Conservation (phyloP, 2,329 filamentous ascomycete species). For the Neonectria neomacrospora region DNA sequence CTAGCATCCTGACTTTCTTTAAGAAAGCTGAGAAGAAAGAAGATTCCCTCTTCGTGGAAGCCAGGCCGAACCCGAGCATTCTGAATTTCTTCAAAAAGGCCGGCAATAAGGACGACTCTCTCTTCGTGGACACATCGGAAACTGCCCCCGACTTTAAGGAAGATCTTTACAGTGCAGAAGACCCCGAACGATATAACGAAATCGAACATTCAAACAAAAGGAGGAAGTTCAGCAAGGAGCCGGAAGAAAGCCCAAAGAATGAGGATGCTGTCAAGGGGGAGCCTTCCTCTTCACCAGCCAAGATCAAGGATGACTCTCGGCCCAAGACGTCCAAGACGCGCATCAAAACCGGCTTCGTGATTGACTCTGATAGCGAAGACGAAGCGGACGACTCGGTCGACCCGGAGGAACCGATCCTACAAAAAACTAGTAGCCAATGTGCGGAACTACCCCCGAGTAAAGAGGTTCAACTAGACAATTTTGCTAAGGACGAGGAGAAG, state of each 20-base stretch:
- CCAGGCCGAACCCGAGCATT: conserved; percentile 69
- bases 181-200: conserved; percentile 48
- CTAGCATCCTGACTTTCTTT: conserved; percentile 80
- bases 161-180: conserved; percentile 45
- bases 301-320: conserved; percentile 38
- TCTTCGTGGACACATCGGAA: conserved; percentile 58
- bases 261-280: conserved; percentile 38
- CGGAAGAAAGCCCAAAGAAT: conserved; percentile 8
- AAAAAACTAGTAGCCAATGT: conserved; percentile 34
- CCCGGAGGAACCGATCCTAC: conserved; percentile 11
- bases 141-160: conserved; percentile 36
- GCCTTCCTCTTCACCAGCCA: conserved; percentile 45
- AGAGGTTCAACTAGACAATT: conserved; percentile 35
- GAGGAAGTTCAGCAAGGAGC: conserved; percentile 44
- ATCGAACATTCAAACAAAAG: conserved; percentile 48
- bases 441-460: conserved; percentile 36
- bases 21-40: conserved; percentile 73
- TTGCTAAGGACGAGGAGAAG: conserved; percentile 39
- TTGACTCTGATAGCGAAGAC: conserved; percentile 72
- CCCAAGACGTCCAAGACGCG: conserved; percentile 38
- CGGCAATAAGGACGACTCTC: conserved; percentile 66
- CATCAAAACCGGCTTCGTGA: conserved; percentile 68
- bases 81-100: conserved; percentile 80
- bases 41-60: conserved; percentile 66
- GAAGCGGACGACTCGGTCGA: conserved; percentile 38